A percentile compares a stretch with the other conserved stretches of the same genome.
Evolutionary conservation across 495 filamentous ascomycete genomes (phyloP).

Genomic region (Tirmania nivea): DNA sequence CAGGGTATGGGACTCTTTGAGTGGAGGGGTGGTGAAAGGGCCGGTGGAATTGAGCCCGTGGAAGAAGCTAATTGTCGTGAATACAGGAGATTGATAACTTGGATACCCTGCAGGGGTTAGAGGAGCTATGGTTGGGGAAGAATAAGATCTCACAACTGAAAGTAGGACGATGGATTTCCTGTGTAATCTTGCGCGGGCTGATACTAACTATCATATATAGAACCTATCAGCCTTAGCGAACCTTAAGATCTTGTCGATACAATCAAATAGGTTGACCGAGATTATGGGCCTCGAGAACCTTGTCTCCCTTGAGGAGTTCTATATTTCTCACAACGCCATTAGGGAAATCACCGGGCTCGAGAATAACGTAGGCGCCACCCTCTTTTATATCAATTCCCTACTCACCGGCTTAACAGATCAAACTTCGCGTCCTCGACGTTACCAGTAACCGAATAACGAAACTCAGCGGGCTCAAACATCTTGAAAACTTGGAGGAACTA

Average conservation of each 20-base stretch:
- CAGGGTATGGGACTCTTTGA: slow-evolving; percentile 21
- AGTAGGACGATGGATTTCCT: slow-evolving; percentile 19
- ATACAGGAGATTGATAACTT: slow-evolving; percentile 57
- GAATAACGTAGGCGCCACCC: slow-evolving; percentile 23
- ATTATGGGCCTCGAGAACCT: slow-evolving; percentile 53
- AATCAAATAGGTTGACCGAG: slow-evolving; percentile 79
- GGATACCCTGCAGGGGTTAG: slow-evolving; percentile 46
- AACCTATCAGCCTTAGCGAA: slow-evolving; percentile 43
- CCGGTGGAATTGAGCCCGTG: neutral
- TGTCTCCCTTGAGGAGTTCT: slow-evolving; percentile 74
- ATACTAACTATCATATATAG: slow-evolving; percentile 1
- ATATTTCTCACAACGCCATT: slow-evolving; percentile 94
- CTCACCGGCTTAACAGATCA: slow-evolving; percentile 14
- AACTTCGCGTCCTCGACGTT: slow-evolving; percentile 65
- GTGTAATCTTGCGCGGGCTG: neutral
- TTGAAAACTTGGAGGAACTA: slow-evolving; percentile 58
- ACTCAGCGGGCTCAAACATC: slow-evolving; percentile 44
- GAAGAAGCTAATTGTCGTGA: slow-evolving; percentile 17
- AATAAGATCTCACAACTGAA: slow-evolving; percentile 86
- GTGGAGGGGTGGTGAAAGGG: slow-evolving; percentile 13
- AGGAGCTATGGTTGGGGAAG: slow-evolving; percentile 91
- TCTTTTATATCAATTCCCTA: neutral
- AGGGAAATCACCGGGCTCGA: slow-evolving; percentile 56
- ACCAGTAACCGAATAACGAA: slow-evolving; percentile 69
- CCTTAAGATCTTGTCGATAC: slow-evolving; percentile 80